Evolutionary conservation across 2,329 filamentous ascomycete species (phyloP).

Genomic region (Paecilomyces dactylethromorphus): DNA sequence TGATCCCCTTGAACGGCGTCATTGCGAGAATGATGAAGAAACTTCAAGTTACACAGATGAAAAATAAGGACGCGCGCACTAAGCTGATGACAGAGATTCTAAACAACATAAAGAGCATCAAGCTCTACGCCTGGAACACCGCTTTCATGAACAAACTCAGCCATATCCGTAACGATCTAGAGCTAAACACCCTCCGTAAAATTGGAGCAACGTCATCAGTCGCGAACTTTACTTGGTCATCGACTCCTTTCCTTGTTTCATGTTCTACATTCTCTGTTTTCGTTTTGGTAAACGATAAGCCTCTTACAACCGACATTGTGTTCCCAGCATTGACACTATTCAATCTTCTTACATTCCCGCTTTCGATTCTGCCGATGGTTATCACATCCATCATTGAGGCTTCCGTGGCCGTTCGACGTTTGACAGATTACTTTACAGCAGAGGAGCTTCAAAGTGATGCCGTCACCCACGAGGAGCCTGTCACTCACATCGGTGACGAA

Average conservation of each 20-base stretch:
- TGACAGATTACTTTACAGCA: slow-evolving; percentile 77
- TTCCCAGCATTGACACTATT: slow-evolving; percentile 91
- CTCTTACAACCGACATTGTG: slow-evolving; percentile 88
- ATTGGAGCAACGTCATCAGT: slow-evolving; percentile 92
- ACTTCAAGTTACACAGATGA: slow-evolving; percentile 95
- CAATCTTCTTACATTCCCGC: slow-evolving; percentile 91
- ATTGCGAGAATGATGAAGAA: slow-evolving; percentile 92
- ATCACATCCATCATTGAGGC: slow-evolving; percentile 95
- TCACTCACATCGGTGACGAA: slow-evolving; percentile 74
- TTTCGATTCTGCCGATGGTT: slow-evolving; percentile 93
- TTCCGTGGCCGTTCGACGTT: slow-evolving; percentile 78
- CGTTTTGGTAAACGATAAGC: slow-evolving; percentile 72
- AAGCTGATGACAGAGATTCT: slow-evolving; percentile 94
- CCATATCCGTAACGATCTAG: slow-evolving; percentile 89
- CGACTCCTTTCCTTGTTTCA: slow-evolving; percentile 93
- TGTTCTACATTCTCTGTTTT: slow-evolving; percentile 95
- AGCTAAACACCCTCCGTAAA: slow-evolving; percentile 89
- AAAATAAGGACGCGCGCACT: slow-evolving; percentile 93
- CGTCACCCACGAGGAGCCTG: slow-evolving; percentile 62
- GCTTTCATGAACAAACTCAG: slow-evolving; percentile 98
- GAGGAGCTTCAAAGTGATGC: slow-evolving; percentile 88
- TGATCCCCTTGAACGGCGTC: slow-evolving; percentile 92
- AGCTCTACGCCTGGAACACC: slow-evolving; percentile 94
- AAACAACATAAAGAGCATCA: slow-evolving; percentile 99
- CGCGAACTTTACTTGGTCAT: slow-evolving; percentile 97